phyloP scores from a whole-genome alignment of 2,329 filamentous ascomycete genomes.

The Leptographium lundbergii region DNA sequence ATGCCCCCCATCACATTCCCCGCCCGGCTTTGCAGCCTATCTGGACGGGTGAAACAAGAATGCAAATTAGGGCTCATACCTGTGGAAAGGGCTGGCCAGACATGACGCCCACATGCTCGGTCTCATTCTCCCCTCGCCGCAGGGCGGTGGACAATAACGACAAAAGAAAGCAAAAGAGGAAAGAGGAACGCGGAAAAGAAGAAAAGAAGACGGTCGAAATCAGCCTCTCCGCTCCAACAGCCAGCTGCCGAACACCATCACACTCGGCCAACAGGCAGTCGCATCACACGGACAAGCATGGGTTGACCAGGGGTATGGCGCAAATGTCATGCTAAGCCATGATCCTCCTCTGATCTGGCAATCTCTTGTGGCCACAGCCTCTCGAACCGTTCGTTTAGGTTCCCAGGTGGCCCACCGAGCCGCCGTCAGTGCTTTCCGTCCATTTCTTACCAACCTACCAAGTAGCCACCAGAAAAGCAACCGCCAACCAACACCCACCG shows the following conservation, averaged over 20 bases:
- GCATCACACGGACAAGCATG: not conserved
- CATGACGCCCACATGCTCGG: not conserved
- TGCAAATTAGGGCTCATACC: not conserved
- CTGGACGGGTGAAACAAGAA: not conserved
- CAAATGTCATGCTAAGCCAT: not conserved
- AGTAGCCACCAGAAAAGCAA: not conserved
- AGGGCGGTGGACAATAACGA: not conserved
- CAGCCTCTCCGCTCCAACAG: not conserved
- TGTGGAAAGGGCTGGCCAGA: not conserved
- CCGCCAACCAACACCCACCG: not conserved
- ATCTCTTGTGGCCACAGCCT: conserved; percentile 4
- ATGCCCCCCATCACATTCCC: not conserved
- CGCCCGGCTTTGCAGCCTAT: not conserved
- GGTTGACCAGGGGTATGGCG: not conserved
- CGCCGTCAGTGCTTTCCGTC: conserved; percentile 2
- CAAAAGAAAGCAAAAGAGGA: not conserved
- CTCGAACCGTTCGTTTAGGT: not conserved
- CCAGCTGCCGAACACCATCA: not conserved
- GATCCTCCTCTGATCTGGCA: conserved; percentile 9
- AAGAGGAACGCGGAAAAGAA: not conserved
- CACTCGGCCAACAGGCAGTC: not conserved
- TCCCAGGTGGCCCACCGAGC: conserved; percentile 2
- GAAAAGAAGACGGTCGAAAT: not conserved
- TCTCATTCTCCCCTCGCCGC: not conserved
- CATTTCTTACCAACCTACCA: not conserved